These are phyloP conservation scores for Hansenula lynferdii DNA, from an alignment of 1,139 yeast species.

Conservation along the genomic window DNA sequence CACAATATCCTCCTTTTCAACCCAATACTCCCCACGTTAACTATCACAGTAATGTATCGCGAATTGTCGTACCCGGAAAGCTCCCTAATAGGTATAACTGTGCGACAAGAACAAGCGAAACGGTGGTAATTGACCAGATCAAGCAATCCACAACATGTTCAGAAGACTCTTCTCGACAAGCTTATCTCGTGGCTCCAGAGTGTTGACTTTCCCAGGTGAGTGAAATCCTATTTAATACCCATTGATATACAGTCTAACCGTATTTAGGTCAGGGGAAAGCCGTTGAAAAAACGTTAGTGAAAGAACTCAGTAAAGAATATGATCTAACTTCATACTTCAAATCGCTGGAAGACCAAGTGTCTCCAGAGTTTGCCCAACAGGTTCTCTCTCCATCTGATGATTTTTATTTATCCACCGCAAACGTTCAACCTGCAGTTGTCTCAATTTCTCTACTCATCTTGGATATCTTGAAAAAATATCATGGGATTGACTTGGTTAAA, in stretches of 20 bases:
- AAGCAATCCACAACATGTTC: too few relatives aligned
- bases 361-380: background rate
- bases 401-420: constrained; percentile 27
- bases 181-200: too few relatives aligned
- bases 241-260: too few relatives aligned
- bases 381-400: background rate
- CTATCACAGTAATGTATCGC: too few relatives aligned
- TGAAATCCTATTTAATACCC: background rate
- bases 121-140: background rate
- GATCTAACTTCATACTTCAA: background rate
- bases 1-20: too few relatives aligned
- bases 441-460: constrained; percentile 32
- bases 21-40: too few relatives aligned
- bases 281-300: background rate
- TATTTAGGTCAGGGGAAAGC: constrained; percentile 1
- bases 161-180: background rate
- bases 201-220: constrained; percentile 1
- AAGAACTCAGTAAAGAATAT: background rate
- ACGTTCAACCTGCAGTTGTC: constrained; percentile 48
- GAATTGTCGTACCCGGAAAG: too few relatives aligned
- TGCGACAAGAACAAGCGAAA: too few relatives aligned
- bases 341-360: background rate
- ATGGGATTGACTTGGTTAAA: constrained; percentile 24
- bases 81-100: too few relatives aligned
- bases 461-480: constrained; percentile 23